Percentiles rank a stretch among this genome's conserved stretches.
phyloP scores from a whole-genome alignment of 2,329 filamentous ascomycete genomes.

The Pseudogymnoascus sp. region DNA sequence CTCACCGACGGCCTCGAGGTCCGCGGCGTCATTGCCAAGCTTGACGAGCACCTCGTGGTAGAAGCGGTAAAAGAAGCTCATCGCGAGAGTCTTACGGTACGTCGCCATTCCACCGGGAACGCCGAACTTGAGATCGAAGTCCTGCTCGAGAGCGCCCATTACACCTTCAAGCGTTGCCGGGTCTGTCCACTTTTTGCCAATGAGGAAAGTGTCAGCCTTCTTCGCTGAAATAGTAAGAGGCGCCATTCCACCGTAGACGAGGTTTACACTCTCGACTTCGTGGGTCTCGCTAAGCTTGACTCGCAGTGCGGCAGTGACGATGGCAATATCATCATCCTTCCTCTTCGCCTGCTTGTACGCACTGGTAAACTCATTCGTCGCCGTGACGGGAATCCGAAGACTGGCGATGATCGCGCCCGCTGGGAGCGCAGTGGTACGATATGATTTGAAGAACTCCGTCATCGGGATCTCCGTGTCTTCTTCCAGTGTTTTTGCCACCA shows the following conservation, averaged over 20 bases:
- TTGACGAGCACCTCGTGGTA: slow-evolving; percentile 77
- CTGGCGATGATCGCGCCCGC: slow-evolving; percentile 76
- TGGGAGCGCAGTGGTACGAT: slow-evolving; percentile 73
- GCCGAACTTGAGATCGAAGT: slow-evolving; percentile 82
- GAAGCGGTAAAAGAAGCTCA: slow-evolving; percentile 95
- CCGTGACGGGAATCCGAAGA: slow-evolving; percentile 74
- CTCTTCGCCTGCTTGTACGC: slow-evolving; percentile 95
- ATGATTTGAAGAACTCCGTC: slow-evolving; percentile 85
- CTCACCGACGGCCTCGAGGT: slow-evolving; percentile 65
- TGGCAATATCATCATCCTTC: slow-evolving; percentile 97
- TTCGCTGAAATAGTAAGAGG: slow-evolving; percentile 83
- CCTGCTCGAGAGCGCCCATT: slow-evolving; percentile 80
- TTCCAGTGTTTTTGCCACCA: slow-evolving; percentile 69
- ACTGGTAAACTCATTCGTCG: slow-evolving; percentile 73
- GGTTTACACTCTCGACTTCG: slow-evolving; percentile 61
- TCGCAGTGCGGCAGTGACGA: slow-evolving; percentile 81
- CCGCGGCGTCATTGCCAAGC: slow-evolving; percentile 42
- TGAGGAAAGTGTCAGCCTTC: slow-evolving; percentile 62
- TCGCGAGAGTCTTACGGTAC: slow-evolving; percentile 80
- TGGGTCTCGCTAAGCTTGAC: slow-evolving; percentile 62
- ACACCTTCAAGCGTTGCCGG: slow-evolving; percentile 77
- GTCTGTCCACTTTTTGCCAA: slow-evolving; percentile 72
- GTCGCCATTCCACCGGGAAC: slow-evolving; percentile 97
- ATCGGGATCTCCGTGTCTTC: slow-evolving; percentile 81
- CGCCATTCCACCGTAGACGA: slow-evolving; percentile 95